Evolutionary conservation across 768 basidiomycete genomes (phyloP).

Genomic region (Mycena metata): DNA sequence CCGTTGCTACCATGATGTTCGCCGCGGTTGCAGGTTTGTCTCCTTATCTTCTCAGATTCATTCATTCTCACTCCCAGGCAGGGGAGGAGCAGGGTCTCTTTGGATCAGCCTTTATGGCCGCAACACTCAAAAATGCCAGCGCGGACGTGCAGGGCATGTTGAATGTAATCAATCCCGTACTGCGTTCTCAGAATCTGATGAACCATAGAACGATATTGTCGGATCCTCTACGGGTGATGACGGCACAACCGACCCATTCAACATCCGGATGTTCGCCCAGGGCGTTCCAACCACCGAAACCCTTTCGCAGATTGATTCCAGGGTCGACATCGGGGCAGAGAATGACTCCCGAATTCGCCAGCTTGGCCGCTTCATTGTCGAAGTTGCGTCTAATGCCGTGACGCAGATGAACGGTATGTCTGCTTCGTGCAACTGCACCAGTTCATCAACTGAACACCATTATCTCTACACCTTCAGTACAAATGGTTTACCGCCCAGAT

Average conservation of each 20-base stretch:
- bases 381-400: constrained; percentile 62
- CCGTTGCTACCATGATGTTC: constrained; percentile 66
- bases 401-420: constrained; percentile 65
- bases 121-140: constrained; percentile 55
- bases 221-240: constrained; percentile 65
- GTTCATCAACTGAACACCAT: not conserved
- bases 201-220: constrained; percentile 62
- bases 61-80: constrained; percentile 20
- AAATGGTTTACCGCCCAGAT: constrained; percentile 65
- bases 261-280: constrained; percentile 65
- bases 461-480: constrained; percentile 54
- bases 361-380: constrained; percentile 65
- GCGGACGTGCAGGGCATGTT: constrained; percentile 70
- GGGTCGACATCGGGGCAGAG: constrained; percentile 62
- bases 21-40: constrained; percentile 52
- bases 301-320: constrained; percentile 48
- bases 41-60: not conserved
- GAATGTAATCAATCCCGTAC: constrained; percentile 39
- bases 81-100: constrained; percentile 68
- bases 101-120: constrained; percentile 63
- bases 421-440: not conserved
- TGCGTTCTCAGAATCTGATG: not conserved
- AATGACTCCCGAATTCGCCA: constrained; percentile 67
- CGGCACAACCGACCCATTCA: constrained; percentile 59
- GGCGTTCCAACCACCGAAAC: constrained; percentile 64